Base-by-base conservation (phyloP, 768 basidiomycete species). In the Favolaschia claudopus region DNA sequence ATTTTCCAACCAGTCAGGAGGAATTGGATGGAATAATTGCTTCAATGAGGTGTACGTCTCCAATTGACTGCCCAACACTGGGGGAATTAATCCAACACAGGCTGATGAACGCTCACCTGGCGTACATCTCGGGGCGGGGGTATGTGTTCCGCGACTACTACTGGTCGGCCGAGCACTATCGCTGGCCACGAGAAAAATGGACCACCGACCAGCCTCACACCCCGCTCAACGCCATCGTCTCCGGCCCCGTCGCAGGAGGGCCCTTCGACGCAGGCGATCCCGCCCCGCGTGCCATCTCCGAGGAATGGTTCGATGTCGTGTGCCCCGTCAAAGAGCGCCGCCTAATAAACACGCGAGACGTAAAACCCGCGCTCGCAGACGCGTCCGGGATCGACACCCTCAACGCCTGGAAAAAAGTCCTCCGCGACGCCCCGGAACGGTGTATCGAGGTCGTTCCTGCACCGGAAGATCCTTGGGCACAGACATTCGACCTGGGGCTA, bases 1-100 rank as follows among this genome's bases (percentile, higher is more conserved):
- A 17, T 34, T 34, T 34, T 34, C 33, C 10, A 34, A 34, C 38
- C n/a, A n/a, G n/a, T n/a, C n/a, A n/a, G n/a, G n/a, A n/a, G n/a
- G n/a, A n/a, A n/a, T n/a, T n/a, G 78, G 79, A 1, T 79, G 77
- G 76, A 81, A 80, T 66, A 81, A 81, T 61, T 70, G 72, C 17
- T 67, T 80, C 9, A 77, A 77, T 43, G 79, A 81, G 68, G 56
- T 77, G 78, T 79, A 39, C 45, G 77, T 20, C 15, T 29, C 13
- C 15, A 10, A 15, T 33, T 42, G 29, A n/a, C 15, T 15, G 15
- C 25, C 4, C 20, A 2, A 15, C 36, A 12, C 7, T 20, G 10
- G 25, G 15, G 17, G 2, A 20, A 4, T 34, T 3, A 20, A 20
- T 44, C 27, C 39, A 20, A 40, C 20, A 20, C 10, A 74, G 72